Conservation (phyloP, 208 protist genomes). For the Naegleria gruberi region DNA sequence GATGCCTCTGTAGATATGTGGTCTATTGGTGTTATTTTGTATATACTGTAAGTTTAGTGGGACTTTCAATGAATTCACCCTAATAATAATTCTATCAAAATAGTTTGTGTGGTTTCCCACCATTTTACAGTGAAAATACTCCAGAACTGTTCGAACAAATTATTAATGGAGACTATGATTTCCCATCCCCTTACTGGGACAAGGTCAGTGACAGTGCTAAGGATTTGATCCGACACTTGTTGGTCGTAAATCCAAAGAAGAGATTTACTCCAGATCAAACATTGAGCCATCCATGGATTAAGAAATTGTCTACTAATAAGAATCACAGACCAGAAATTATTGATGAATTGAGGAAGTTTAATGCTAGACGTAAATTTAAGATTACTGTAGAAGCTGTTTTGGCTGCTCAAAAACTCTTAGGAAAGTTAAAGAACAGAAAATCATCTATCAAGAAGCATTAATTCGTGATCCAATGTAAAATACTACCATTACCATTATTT, state of each 20-base stretch:
- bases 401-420: conserved; percentile 12
- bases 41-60: conserved; percentile 32
- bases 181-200: conserved; percentile 44
- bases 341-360: conserved; percentile 26
- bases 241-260: conserved; percentile 13
- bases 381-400: conserved; percentile 24
- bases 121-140: conserved; percentile 44
- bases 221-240: conserved; percentile 18
- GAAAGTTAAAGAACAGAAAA: neutral
- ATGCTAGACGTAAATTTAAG: conserved; percentile 25
- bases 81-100: neutral
- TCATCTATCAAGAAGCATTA: neutral
- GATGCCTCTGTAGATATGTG: conserved; percentile 93
- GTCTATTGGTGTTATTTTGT: conserved; percentile 86
- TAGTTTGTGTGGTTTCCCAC: conserved; percentile 49
- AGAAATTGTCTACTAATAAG: neutral
- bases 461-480: no score
- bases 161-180: conserved; percentile 37
- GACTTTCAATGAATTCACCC: no score
- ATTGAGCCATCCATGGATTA: conserved; percentile 20
- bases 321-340: neutral
- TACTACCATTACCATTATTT: no score
- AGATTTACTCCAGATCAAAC: conserved; percentile 18
- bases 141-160: conserved; percentile 38
- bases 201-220: conserved; percentile 24